Evolutionary conservation across 257 asterid species (phyloP).

Genomic region (Solanum chilense): DNA sequence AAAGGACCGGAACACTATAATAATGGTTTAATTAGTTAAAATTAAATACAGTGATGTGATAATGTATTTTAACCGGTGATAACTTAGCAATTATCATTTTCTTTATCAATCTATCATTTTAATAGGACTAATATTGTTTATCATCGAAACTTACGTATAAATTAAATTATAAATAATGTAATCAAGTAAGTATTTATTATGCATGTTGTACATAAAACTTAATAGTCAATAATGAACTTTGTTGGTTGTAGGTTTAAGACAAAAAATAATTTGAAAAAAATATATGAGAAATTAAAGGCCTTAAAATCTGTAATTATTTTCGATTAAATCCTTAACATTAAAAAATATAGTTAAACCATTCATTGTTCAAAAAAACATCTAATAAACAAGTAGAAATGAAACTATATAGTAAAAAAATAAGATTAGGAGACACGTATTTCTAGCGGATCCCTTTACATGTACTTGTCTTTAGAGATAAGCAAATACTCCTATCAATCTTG

Average conservation of each 20-base stretch:
- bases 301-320: background rate
- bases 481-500: background rate
- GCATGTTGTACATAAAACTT: background rate
- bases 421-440: background rate
- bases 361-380: background rate
- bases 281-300: background rate
- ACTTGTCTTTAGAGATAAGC: background rate
- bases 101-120: background rate
- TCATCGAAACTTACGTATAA: background rate
- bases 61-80: background rate
- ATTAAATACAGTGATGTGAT: background rate
- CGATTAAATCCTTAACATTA: background rate
- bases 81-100: background rate
- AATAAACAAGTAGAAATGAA: background rate
- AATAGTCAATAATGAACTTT: background rate
- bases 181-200: background rate
- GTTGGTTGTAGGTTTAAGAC: background rate
- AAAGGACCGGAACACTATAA: background rate
- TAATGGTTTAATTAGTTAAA: background rate
- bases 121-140: background rate
- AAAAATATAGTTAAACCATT: background rate
- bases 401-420: too few species aligned
- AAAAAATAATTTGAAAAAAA: background rate
- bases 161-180: background rate
- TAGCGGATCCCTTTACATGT: background rate